Base-by-base conservation (phyloP, 192 early-diverging fungal genomes). In the Backusella westeae region DNA sequence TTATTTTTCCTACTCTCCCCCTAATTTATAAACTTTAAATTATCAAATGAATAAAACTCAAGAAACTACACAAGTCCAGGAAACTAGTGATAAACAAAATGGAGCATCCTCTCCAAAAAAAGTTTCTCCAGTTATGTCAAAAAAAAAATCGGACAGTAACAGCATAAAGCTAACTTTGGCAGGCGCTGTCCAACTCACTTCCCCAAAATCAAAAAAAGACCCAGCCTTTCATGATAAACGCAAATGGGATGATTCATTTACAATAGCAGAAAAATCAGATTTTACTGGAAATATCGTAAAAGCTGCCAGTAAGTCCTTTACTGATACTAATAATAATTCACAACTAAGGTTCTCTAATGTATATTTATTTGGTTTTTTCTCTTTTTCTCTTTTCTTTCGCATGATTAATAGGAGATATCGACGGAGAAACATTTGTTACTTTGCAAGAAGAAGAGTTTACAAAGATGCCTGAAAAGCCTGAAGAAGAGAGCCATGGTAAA, bases 171-270 rank as follows among this genome's bases (percentile, higher is more conserved):
- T 69, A 36, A n/a, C 67, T 69, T 15, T 35, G 34, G 17, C 14
- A 34, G 34, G 67, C 19, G 35, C 34, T 69, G 34, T 69, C 36
- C 67, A 69, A 69, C 35, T 69, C 34, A 69, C 67, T 15, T 69
- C 67, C n/a, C 34, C 67, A 21, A 69, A 36, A 21, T 69, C 9
- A n/a, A 69, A 69, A 38, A 69, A 69, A n/a, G 35, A 69, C 3
- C 0, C n/a, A 19, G 2, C 35, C 9, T 71, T 17, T 71, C 39
- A 73, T 7, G 53, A 73, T 23, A 73, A 73, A 29, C 49, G 72
- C 1, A 73, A 73, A 26, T 73, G 72, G 72, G 53, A 73, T 14
- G 72, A 73, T 21, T 73, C 72, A 5, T 73, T 73, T 38, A 73
- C 72, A 15, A 21, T 63, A 38, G 72, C 49, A 9, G 72, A 73